Percentiles rank a stretch among this genome's conserved stretches.
Conservation (phyloP, 768 basidiomycete species). For the Pilatotrama ljubarskyi region DNA sequence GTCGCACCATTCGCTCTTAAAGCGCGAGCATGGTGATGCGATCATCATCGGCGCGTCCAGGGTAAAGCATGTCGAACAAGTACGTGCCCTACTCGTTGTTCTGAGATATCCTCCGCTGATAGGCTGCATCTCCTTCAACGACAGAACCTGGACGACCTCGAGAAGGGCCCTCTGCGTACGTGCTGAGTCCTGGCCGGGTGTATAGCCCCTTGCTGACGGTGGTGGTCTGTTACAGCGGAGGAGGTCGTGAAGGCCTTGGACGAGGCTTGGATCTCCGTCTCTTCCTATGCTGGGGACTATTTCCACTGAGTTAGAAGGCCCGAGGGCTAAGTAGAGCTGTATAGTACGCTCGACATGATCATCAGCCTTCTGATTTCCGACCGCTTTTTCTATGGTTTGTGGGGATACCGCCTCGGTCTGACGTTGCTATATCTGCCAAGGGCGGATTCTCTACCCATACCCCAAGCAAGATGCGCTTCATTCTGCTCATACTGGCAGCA, state of each 20-base stretch:
- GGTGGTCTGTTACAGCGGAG: conserved; percentile 36
- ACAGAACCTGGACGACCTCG: conserved; percentile 50
- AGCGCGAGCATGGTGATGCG: conserved; percentile 48
- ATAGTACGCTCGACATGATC: too few relatives aligned
- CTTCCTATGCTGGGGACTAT: conserved; percentile 37
- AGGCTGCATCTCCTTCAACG: background rate
- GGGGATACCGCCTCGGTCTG: too few relatives aligned
- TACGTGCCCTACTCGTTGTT: conserved; percentile 10
- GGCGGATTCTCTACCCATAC: too few relatives aligned
- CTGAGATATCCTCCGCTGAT: background rate
- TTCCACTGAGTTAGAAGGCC: conserved; percentile 6
- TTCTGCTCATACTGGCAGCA: too few relatives aligned
- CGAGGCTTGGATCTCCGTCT: conserved; percentile 49
- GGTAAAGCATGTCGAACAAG: conserved; percentile 55
- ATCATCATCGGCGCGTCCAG: conserved; percentile 66
- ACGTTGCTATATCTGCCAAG: too few relatives aligned
- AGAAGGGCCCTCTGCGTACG: conserved; percentile 46
- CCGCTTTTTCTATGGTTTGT: too few relatives aligned
- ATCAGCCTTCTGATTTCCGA: too few relatives aligned
- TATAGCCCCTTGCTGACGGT: background rate
- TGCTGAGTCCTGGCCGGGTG: background rate
- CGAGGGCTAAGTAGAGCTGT: too few relatives aligned
- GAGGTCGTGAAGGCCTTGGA: conserved; percentile 51
- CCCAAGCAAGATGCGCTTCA: too few relatives aligned
- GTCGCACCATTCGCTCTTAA: conserved; percentile 47